Percentiles rank a stretch among this genome's conserved stretches.
phyloP scores from a whole-genome alignment of 306 rosid species.

The Prunus mume region DNA sequence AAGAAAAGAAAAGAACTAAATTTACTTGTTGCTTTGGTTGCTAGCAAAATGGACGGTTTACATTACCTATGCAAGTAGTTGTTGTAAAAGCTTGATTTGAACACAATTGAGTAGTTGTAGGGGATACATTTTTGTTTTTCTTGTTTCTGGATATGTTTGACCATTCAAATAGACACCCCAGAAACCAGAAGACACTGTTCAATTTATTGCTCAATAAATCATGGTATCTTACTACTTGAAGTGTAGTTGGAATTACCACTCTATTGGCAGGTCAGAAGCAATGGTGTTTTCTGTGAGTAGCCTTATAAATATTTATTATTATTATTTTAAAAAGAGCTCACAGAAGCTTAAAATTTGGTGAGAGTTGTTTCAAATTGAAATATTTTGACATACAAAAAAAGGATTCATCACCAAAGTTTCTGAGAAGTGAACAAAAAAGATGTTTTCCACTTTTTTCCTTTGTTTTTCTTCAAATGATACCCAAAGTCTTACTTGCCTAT shows the following conservation, averaged over 20 bases:
- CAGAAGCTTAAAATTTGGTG: not conserved
- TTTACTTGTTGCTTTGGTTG: not conserved
- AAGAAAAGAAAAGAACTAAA: not conserved
- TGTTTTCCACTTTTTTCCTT: not conserved
- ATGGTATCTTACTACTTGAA: not conserved
- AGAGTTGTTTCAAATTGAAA: not conserved
- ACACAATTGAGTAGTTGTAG: not conserved
- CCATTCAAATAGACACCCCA: not conserved
- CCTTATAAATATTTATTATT: not conserved
- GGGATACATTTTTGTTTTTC: not conserved
- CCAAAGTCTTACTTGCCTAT: not conserved
- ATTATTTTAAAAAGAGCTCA: not conserved
- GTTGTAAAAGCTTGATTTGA: not conserved
- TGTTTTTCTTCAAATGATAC: not conserved
- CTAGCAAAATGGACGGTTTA: not conserved
- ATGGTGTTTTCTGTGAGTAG: not conserved
- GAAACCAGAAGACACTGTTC: not conserved
- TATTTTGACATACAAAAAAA: not conserved
- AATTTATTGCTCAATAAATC: not conserved
- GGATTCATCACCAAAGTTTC: not conserved
- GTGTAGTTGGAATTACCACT: not conserved
- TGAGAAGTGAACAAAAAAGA: not conserved
- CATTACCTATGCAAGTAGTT: not conserved
- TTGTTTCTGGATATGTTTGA: not conserved
- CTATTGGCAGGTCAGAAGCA: not conserved